Conservation (phyloP, 805 yeast genomes). For the Starmerella apicola region DNA sequence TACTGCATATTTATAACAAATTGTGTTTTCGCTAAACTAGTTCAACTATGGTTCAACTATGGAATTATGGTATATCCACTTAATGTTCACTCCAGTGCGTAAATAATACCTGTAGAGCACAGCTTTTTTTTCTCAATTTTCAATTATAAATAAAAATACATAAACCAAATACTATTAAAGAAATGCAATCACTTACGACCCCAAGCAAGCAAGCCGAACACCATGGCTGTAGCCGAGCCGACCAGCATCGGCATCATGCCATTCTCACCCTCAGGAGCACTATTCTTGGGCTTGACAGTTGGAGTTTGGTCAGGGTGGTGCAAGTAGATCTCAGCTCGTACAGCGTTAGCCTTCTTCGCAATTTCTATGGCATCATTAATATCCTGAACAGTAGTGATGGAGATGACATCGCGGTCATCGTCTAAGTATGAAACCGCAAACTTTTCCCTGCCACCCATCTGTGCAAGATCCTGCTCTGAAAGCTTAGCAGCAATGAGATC, state of each 20-base stretch:
- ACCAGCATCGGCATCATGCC: slow-evolving; percentile 16
- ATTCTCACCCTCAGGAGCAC: slow-evolving; percentile 1
- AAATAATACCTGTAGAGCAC: no score
- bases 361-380: slow-evolving; percentile 58
- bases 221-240: slow-evolving; percentile 16
- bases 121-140: no score
- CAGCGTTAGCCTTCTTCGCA: slow-evolving; percentile 36
- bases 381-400: slow-evolving; percentile 63
- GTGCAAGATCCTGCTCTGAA: slow-evolving; percentile 28
- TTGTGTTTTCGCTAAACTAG: no score
- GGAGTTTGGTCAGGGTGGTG: slow-evolving; percentile 45
- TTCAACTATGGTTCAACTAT: no score
- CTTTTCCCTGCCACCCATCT: slow-evolving; percentile 30
- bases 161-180: no score
- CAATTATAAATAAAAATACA: no score
- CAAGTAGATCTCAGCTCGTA: slow-evolving; percentile 58
- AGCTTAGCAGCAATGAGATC: slow-evolving; percentile 31
- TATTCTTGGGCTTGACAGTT: slow-evolving; percentile 5
- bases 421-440: slow-evolving; percentile 69
- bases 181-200: slow-evolving; percentile 7
- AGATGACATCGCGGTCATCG: slow-evolving; percentile 73
- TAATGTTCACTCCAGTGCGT: no score
- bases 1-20: no score
- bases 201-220: slow-evolving; percentile 17
- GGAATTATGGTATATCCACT: no score